phyloP scores from a whole-genome alignment of 2,329 filamentous ascomycete species.

The Tolypocladium inflatum region DNA sequence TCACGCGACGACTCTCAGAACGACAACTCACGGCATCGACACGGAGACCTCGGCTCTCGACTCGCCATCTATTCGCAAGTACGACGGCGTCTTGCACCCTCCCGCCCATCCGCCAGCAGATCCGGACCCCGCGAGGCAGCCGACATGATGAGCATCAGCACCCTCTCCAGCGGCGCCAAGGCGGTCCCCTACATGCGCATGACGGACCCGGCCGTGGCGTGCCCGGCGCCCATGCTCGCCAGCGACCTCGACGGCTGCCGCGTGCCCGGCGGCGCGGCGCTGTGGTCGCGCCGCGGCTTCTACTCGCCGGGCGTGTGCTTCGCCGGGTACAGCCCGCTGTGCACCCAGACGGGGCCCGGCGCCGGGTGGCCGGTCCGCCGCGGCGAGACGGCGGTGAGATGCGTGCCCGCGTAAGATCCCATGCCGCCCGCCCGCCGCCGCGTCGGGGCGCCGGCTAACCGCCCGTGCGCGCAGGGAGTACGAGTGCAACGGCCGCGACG shows the following conservation, averaged over 20 bases:
- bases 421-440: too few relatives aligned
- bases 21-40: too few relatives aligned
- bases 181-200: conserved; percentile 12
- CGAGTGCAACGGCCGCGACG: conserved; percentile 10
- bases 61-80: too few relatives aligned
- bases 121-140: too few relatives aligned
- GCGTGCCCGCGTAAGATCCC: conserved; percentile 17
- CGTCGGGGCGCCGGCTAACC: too few relatives aligned
- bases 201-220: conserved; percentile 11
- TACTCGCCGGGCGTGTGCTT: conserved; percentile 21
- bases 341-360: conserved; percentile 12
- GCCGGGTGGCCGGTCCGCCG: conserved; percentile 10
- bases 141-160: conserved; percentile 4
- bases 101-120: too few relatives aligned
- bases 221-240: conserved; percentile 10
- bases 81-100: too few relatives aligned
- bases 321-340: conserved; percentile 14
- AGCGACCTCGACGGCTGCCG: conserved; percentile 11
- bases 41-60: too few relatives aligned
- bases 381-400: conserved; percentile 17
- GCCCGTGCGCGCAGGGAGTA: conserved; percentile 6
- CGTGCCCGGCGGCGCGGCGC: conserved; percentile 11
- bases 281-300: conserved; percentile 16
- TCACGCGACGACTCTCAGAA: too few relatives aligned
- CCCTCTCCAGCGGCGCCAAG: conserved; percentile 5